Base-by-base conservation (phyloP, 2,329 filamentous ascomycete genomes). In the Fusarium nodosum region DNA sequence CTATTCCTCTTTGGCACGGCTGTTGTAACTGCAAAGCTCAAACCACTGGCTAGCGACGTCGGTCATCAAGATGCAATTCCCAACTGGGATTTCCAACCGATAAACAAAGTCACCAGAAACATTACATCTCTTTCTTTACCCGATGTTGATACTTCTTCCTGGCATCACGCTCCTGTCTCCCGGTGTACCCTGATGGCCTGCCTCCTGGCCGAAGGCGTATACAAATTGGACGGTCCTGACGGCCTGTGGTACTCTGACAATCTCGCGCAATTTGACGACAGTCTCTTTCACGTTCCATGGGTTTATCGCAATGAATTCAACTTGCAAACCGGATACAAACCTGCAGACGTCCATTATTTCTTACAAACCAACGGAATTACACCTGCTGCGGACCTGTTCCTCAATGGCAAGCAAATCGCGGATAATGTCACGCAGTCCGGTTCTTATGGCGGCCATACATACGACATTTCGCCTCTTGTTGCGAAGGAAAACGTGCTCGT, bases 211-310 rank as follows among this genome's bases (percentile, higher is more conserved):
- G 22, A 47, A n/a, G 52, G 52, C 3, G 36, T 31, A 5, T 55
- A 36, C 22, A 10, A 46, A 12, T 22, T 47, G 7, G 18, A 30
- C n/a, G 52, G 52, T 10, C 15, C 2, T 1, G 31, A 55, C 11
- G 52, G 52, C 7, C 52, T 55, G 5, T 55, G 52, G 52, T 47
- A 55, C 5, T 47, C 52, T 11, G 41, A 55, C 31, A 55, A 55
- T 6, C 52, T 55, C 13, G 52, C 31, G 1, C 7, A 22, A 5
- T 55, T 55, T 9, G 9, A 55, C 3, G 22, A 36, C 8, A 55
- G 52, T 24, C 33, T 47, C 11, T 55, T 55, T 5, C n/a, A 33
- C 16, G 18, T 18, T 8, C 41, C 52, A 1, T 55, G 52, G 52
- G 5, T 55, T 16, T 55, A 55, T 22, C 31, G 52, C 10, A 47